Conservation (phyloP, 768 basidiomycete species). For the Suillus decipiens region DNA sequence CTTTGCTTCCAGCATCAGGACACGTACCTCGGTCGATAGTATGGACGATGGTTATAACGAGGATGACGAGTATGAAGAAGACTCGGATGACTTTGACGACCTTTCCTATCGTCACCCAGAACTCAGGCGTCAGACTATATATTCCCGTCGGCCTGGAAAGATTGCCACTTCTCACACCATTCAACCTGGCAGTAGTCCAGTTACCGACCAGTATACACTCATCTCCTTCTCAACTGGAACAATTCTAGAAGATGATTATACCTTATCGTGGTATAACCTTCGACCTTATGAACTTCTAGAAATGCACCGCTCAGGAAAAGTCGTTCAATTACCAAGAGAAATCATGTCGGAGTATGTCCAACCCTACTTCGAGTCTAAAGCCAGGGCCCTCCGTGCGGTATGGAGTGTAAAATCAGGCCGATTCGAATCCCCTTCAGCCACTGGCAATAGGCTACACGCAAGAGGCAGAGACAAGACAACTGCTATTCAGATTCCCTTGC, state of each 20-base stretch:
- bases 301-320: slow-evolving; percentile 49
- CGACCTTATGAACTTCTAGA: slow-evolving; percentile 69
- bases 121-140: slow-evolving; percentile 7
- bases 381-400: slow-evolving; percentile 51
- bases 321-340: slow-evolving; percentile 46
- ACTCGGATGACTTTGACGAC: slow-evolving; percentile 29
- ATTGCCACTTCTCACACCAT: slow-evolving; percentile 8
- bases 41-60: slow-evolving; percentile 30
- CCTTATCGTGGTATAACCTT: slow-evolving; percentile 58
- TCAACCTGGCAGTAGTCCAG: slow-evolving; percentile 18
- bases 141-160: slow-evolving; percentile 15
- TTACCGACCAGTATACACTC: slow-evolving; percentile 47
- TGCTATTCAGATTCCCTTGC: slow-evolving; percentile 2
- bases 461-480: slow-evolving; percentile 20
- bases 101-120: slow-evolving; percentile 11
- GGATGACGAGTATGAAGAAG: slow-evolving; percentile 32
- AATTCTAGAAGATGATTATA: slow-evolving; percentile 66
- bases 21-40: slow-evolving; percentile 25
- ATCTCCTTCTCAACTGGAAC: slow-evolving; percentile 70
- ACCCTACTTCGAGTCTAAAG: slow-evolving; percentile 61
- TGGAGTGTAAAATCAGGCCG: slow-evolving; percentile 31
- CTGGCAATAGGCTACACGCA: not conserved
- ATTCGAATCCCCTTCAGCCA: slow-evolving; percentile 25
- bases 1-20: slow-evolving; percentile 46
- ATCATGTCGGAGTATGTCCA: slow-evolving; percentile 45